Evolutionary conservation across 2,329 filamentous ascomycete species (phyloP).

Genomic region (Arthroderma uncinatum): DNA sequence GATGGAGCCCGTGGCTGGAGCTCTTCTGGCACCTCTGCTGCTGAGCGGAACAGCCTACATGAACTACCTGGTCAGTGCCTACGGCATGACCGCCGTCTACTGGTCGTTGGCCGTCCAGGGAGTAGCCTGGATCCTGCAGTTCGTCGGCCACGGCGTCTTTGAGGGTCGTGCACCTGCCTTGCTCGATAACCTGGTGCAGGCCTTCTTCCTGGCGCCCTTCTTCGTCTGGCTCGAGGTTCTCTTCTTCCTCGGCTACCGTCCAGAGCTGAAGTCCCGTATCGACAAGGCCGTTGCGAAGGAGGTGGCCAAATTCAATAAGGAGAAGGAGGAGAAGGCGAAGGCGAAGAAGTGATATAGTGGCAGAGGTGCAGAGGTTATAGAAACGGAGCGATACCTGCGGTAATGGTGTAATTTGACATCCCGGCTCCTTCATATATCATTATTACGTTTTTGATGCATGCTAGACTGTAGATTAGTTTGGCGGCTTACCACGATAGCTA

Average conservation of each 20-base stretch:
- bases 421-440: too few relatives aligned
- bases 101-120: constrained; percentile 60
- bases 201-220: constrained; percentile 82
- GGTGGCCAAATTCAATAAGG: constrained; percentile 61
- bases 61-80: constrained; percentile 60
- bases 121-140: constrained; percentile 75
- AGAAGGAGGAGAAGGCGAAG: constrained; percentile 21
- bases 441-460: too few relatives aligned
- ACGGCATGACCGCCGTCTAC: constrained; percentile 50
- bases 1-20: constrained; percentile 86
- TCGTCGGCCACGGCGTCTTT: constrained; percentile 80
- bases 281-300: constrained; percentile 65
- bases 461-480: too few relatives aligned
- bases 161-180: constrained; percentile 81
- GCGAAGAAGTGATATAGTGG: background rate
- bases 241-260: constrained; percentile 81
- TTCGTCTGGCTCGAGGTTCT: constrained; percentile 96
- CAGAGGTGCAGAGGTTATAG: too few relatives aligned
- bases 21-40: constrained; percentile 62
- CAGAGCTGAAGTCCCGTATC: constrained; percentile 71
- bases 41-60: constrained; percentile 61
- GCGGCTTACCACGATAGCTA: too few relatives aligned
- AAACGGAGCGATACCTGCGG: too few relatives aligned
- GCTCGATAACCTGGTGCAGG: constrained; percentile 83
- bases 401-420: too few relatives aligned